A percentile compares a stretch with the other conserved stretches of the same genome.
These are phyloP conservation scores for Paecilomyces dactylethromorphus DNA, from an alignment of 2,329 filamentous ascomycete species.

Conservation along the genomic window DNA sequence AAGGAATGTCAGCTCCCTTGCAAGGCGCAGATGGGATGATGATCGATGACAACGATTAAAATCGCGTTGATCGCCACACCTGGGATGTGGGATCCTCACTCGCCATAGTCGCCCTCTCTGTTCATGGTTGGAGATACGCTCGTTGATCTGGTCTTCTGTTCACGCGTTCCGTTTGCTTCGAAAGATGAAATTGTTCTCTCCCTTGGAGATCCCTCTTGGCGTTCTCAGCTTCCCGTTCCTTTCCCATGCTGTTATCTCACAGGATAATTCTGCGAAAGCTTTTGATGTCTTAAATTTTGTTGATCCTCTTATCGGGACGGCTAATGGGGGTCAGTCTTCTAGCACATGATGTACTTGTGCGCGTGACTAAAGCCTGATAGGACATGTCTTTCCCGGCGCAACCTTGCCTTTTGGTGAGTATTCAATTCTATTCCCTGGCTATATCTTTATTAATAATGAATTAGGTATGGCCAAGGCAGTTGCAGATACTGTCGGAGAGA, in stretches of 20 bases:
- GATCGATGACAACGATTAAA: neutral
- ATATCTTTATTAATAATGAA: neutral
- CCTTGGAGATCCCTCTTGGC: neutral
- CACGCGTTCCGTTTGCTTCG: neutral
- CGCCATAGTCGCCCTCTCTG: neutral
- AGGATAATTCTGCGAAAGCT: neutral
- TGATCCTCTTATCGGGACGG: conserved; percentile 51
- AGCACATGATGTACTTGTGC: neutral
- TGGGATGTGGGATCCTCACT: neutral
- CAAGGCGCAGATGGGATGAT: neutral
- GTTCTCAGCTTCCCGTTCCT: neutral
- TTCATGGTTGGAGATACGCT: neutral
- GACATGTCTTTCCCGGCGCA: conserved; percentile 53
- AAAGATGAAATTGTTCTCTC: neutral
- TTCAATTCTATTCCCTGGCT: neutral
- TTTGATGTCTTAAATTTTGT: conserved; percentile 30
- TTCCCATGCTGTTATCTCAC: neutral
- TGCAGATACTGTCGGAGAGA: conserved; percentile 47
- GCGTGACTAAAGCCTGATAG: conserved; percentile 15
- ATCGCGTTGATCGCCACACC: neutral
- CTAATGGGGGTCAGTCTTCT: conserved; percentile 36
- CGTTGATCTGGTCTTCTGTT: neutral
- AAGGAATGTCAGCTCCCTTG: neutral
- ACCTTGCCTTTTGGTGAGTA: conserved; percentile 46
- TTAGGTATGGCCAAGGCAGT: conserved; percentile 50